Percentiles rank a stretch among this genome's conserved stretches.
phyloP scores from a whole-genome alignment of 768 basidiomycete genomes.

The Exsudoporus frostii region DNA sequence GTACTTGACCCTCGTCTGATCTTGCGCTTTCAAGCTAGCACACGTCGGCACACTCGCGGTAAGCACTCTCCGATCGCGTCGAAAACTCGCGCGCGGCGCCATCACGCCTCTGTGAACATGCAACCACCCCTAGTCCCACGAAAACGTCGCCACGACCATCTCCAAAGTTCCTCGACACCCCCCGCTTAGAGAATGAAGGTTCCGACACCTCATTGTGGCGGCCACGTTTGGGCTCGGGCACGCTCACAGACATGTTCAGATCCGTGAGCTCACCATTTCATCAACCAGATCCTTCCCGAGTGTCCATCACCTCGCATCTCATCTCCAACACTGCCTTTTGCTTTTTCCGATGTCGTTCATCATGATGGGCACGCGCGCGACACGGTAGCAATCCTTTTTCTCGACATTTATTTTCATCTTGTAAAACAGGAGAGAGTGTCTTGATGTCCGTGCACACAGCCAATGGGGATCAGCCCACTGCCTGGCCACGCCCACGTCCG shows the following conservation, averaged over 20 bases:
- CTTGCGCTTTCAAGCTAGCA: neutral
- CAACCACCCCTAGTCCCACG: neutral
- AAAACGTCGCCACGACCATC: neutral
- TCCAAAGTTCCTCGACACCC: neutral
- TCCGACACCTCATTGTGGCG: neutral
- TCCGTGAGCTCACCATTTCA: neutral
- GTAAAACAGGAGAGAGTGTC: neutral
- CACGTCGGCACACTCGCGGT: neutral
- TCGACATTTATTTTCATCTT: neutral
- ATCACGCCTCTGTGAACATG: neutral
- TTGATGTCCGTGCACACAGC: conserved; percentile 7
- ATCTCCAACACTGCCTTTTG: neutral
- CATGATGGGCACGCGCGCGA: neutral
- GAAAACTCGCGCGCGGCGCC: too few relatives aligned
- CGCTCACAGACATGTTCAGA: neutral
- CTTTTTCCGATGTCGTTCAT: neutral
- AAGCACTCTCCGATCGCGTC: neutral
- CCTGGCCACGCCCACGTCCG: neutral
- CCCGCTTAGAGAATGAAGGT: neutral
- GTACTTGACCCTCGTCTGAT: neutral
- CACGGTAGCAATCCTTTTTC: neutral
- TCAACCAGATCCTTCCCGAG: neutral
- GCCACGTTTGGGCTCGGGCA: neutral
- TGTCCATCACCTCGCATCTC: neutral
- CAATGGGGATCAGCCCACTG: conserved; percentile 1